Percentiles rank a stretch among this genome's conserved stretches.
These are phyloP conservation scores for Aspergillus puulaauensis DNA, from an alignment of 2,329 filamentous ascomycete species.

Conservation along the genomic window DNA sequence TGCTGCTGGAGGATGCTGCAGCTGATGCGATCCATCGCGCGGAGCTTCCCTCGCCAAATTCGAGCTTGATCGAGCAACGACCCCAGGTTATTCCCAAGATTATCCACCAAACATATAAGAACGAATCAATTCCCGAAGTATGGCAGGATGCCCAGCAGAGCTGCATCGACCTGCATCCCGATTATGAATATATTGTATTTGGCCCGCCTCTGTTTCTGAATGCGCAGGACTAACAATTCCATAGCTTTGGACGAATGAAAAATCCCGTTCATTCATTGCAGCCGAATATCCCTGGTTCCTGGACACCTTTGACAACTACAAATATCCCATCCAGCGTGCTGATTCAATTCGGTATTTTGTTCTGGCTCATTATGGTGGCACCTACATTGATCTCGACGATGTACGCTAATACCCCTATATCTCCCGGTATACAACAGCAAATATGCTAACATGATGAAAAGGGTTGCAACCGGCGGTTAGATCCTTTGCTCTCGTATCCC, in stretches of 20 bases:
- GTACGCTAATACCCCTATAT: slow-evolving; percentile 37
- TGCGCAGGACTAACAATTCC: slow-evolving; percentile 15
- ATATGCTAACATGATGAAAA: slow-evolving; percentile 14
- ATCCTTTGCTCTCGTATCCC: slow-evolving; percentile 67
- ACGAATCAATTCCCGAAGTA: slow-evolving; percentile 64
- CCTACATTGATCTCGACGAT: slow-evolving; percentile 79
- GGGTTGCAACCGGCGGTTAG: slow-evolving; percentile 68
- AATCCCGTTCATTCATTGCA: slow-evolving; percentile 69
- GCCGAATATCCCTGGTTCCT: slow-evolving; percentile 76
- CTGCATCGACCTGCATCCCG: slow-evolving; percentile 66
- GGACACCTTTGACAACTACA: slow-evolving; percentile 71
- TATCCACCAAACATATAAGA: slow-evolving; percentile 75
- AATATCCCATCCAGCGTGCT: slow-evolving; percentile 72
- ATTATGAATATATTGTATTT: slow-evolving; percentile 71
- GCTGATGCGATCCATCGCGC: slow-evolving; percentile 65
- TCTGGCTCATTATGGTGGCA: slow-evolving; percentile 72
- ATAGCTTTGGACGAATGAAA: slow-evolving; percentile 74
- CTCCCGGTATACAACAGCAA: not conserved
- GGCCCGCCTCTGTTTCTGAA: not conserved
- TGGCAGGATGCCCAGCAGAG: slow-evolving; percentile 66
- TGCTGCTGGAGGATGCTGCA: slow-evolving; percentile 67
- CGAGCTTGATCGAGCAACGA: slow-evolving; percentile 55
- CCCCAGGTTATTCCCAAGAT: slow-evolving; percentile 71
- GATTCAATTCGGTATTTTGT: slow-evolving; percentile 80
- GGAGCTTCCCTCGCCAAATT: slow-evolving; percentile 66